Evolutionary conservation across 2,329 filamentous ascomycete species (phyloP).

Genomic region (Amauroascus niger): DNA sequence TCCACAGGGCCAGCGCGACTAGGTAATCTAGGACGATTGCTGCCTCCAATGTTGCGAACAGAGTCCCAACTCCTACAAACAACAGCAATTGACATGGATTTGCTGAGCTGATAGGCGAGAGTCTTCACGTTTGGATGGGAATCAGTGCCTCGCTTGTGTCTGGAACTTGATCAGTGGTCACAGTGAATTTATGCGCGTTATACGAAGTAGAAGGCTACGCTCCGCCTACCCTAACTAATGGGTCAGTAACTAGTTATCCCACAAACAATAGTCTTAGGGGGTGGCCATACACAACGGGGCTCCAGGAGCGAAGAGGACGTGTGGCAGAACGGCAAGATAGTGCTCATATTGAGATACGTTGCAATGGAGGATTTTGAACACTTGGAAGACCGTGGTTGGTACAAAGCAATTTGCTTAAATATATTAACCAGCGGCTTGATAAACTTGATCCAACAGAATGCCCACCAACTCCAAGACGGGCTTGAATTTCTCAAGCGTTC

Average conservation of each 20-base stretch:
- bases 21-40: conserved; percentile 59
- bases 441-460: no score
- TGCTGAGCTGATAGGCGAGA: conserved; percentile 59
- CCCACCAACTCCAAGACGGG: no score
- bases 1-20: conserved; percentile 55
- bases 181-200: conserved; percentile 56
- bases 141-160: conserved; percentile 24
- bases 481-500: no score
- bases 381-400: no score
- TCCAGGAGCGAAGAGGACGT: conserved; percentile 61
- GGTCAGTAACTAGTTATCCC: no score
- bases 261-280: no score
- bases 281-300: conserved; percentile 56
- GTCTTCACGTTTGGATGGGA: conserved; percentile 37
- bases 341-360: conserved; percentile 19
- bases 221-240: conserved; percentile 49
- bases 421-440: no score
- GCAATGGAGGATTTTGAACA: no score
- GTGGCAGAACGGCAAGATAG: conserved; percentile 53
- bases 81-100: conserved; percentile 58
- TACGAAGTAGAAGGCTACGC: conserved; percentile 48
- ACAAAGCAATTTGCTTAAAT: no score
- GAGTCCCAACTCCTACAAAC: conserved; percentile 53
- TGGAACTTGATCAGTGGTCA: conserved; percentile 51
- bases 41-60: conserved; percentile 55